phyloP scores from a whole-genome alignment of 345 rosid species.

The Ceriops decandra region DNA sequence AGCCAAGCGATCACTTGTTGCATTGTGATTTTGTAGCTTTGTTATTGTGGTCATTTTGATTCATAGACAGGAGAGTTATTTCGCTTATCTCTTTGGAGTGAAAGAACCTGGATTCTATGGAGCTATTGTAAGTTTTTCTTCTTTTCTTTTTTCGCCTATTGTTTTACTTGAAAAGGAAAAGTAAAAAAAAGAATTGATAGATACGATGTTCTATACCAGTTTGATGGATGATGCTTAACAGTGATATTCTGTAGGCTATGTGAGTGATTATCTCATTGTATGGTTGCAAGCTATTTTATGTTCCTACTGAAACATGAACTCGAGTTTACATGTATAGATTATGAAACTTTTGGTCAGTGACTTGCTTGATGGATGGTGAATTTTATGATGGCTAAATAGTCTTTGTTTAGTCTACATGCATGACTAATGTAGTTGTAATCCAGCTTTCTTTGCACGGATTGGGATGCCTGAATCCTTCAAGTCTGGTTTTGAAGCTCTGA shows the following conservation, averaged over 20 bases:
- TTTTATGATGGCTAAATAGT: no score
- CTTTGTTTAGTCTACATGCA: no score
- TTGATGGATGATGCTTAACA: no score
- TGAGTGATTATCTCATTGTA: no score
- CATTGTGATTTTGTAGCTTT: background rate
- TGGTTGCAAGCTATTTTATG: no score
- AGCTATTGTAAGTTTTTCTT: slow-evolving; percentile 67
- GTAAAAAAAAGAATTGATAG: background rate
- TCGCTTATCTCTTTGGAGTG: slow-evolving; percentile 89
- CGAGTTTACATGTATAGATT: no score
- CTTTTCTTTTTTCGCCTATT: slow-evolving; percentile 2
- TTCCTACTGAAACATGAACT: no score
- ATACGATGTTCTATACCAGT: no score
- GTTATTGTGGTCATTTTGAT: slow-evolving; percentile 8
- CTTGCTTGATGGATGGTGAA: no score
- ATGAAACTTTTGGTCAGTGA: no score
- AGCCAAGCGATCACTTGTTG: background rate
- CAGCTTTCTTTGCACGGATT: background rate
- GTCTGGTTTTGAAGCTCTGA: background rate
- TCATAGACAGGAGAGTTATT: slow-evolving; percentile 80
- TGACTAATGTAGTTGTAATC: background rate
- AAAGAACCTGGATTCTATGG: slow-evolving; percentile 82
- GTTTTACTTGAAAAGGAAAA: background rate
- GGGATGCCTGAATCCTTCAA: background rate
- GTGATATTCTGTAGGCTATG: no score